Percentiles rank a stretch among this genome's conserved stretches.
Conservation (phyloP, 306 rosid species). For the Gleditsia sinensis region DNA sequence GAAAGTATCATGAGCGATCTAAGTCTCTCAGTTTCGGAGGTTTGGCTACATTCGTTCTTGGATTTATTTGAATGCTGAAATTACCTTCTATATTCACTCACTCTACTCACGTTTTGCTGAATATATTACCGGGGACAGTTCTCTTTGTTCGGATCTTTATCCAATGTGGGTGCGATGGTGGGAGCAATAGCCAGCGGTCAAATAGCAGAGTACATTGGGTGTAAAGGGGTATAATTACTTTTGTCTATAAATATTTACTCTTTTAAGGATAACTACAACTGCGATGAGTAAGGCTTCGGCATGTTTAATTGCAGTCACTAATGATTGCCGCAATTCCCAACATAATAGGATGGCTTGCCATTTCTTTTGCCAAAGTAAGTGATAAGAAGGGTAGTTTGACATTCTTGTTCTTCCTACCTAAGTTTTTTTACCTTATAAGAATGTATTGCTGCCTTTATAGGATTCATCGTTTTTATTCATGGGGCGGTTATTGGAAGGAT, state of each 20-base stretch:
- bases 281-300: not conserved
- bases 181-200: constrained; percentile 84
- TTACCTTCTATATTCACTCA: not conserved
- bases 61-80: too few relatives aligned
- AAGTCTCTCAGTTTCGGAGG: constrained; percentile 51
- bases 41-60: too few relatives aligned
- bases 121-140: constrained; percentile 40
- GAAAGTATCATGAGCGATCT: constrained; percentile 60
- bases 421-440: not conserved
- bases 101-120: not conserved
- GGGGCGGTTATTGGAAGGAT: constrained; percentile 87
- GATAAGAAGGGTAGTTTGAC: constrained; percentile 1
- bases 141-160: constrained; percentile 71
- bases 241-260: not conserved
- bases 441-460: constrained; percentile 37
- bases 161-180: constrained; percentile 82
- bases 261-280: not conserved
- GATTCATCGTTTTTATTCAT: constrained; percentile 71
- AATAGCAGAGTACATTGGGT: constrained; percentile 68
- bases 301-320: constrained; percentile 56
- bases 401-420: not conserved
- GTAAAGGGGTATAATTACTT: constrained; percentile 61
- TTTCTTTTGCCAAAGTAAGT: constrained; percentile 68
- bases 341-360: constrained; percentile 73
- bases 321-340: constrained; percentile 74